Evolutionary conservation across 768 basidiomycete species (phyloP), one percentile per base, ranked within the genome.

Genomic region (Dendrothele bispora): DNA sequence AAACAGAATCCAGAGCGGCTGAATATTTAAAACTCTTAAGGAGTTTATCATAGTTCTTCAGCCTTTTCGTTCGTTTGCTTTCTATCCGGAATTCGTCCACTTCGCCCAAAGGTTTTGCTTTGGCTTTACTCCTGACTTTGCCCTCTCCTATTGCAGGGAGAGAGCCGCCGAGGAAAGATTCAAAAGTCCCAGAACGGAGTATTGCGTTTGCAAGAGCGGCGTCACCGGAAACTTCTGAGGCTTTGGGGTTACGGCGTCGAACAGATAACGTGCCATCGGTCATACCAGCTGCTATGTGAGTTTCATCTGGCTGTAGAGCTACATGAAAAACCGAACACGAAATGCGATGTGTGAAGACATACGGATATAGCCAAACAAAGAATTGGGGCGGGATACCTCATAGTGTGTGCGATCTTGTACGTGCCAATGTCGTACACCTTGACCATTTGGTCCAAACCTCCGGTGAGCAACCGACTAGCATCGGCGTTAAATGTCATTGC

Each of bases 261-360:
- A 99, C 82, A n/a, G 95, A 95, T n/a, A 99, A 76, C 2, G 95
- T 98, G 2, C 95, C 95, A 61, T 98, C 97, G 14, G 93, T 86
- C 87, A 98, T 91, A n/a, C 97, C 97, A 1, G 91, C 90, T 1
- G 91, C 90, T 32, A 99, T 87, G 60, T 98, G 97, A 0, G 93
- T 95, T 57, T 97, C 91, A 63, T 98, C 95, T 22, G 93, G 94
- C 93, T 98, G 57, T 15, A 39, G 12, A 5, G 26, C 21, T n/a
- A n/a, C n/a, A n/a, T n/a, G 20, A 12, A 22, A n/a, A 25, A 39
- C 8, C 38, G 24, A n/a, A 52, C 27, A 46, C 32, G n/a, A 21
- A 25, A 22, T 27, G 45, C 2, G 15, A 30, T 11, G 40, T 29
- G 18, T 43, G 27, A 22, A 30, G 5, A 74, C 86, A 59, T 67